These are phyloP conservation scores for Excoecaria cochinchinensis DNA, from an alignment of 345 rosid species.

Conservation along the genomic window DNA sequence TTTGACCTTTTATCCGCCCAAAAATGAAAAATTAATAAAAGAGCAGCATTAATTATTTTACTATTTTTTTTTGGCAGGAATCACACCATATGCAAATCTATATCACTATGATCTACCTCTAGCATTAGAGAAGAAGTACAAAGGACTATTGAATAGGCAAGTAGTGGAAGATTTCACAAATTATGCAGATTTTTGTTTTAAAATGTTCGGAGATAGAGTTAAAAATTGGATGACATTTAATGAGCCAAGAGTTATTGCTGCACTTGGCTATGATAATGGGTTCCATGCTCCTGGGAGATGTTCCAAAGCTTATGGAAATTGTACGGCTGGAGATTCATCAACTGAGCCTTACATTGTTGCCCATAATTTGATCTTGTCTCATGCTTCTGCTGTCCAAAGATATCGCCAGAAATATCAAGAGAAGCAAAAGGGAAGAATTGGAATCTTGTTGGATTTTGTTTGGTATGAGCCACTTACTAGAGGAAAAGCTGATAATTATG, in stretches of 20 bases:
- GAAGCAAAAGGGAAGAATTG: slow-evolving; percentile 84
- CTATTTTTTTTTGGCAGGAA: slow-evolving; percentile 40
- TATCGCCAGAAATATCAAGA: slow-evolving; percentile 74
- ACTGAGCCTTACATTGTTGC: slow-evolving; percentile 89
- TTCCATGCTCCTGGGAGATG: slow-evolving; percentile 80
- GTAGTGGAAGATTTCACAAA: slow-evolving; percentile 88
- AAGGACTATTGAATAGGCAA: slow-evolving; percentile 59
- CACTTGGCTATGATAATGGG: slow-evolving; percentile 84
- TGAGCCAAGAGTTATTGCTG: slow-evolving; percentile 88
- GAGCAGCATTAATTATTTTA: too few relatives aligned
- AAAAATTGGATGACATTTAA: slow-evolving; percentile 97
- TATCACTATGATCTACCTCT: slow-evolving; percentile 88
- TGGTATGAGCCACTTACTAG: slow-evolving; percentile 96
- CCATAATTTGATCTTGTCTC: slow-evolving; percentile 80
- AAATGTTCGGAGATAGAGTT: slow-evolving; percentile 82
- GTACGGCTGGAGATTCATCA: slow-evolving; percentile 73
- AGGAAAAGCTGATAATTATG: slow-evolving; percentile 75
- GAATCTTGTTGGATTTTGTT: slow-evolving; percentile 82
- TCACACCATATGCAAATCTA: slow-evolving; percentile 85
- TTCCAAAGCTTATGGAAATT: slow-evolving; percentile 61
- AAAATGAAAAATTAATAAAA: too few relatives aligned
- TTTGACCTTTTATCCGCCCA: too few relatives aligned
- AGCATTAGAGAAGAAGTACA: slow-evolving; percentile 76
- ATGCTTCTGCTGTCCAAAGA: slow-evolving; percentile 75
- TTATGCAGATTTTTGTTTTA: slow-evolving; percentile 88